Evolutionary conservation across 106 monocot species (phyloP).

Genomic region (Allium sativum): DNA sequence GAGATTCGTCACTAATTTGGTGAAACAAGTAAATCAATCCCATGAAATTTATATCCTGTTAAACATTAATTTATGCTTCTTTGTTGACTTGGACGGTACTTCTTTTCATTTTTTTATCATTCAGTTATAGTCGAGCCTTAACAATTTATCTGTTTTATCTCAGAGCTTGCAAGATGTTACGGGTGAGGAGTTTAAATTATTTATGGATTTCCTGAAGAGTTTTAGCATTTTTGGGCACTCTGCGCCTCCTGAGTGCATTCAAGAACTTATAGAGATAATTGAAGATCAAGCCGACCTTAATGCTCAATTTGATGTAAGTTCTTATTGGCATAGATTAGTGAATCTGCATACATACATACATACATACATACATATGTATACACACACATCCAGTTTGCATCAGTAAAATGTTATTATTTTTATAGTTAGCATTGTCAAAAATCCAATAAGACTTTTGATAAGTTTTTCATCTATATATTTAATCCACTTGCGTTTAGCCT

Average conservation of each 20-base stretch:
- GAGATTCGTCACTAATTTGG: slow-evolving; percentile 84
- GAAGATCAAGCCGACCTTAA: slow-evolving; percentile 97
- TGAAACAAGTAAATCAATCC: slow-evolving; percentile 56
- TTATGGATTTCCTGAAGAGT: slow-evolving; percentile 90
- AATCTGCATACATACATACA: background rate
- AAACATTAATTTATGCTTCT: too few species aligned
- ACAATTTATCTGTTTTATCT: slow-evolving; percentile 5
- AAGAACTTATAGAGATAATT: slow-evolving; percentile 91
- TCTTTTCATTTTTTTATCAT: background rate
- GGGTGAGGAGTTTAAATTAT: slow-evolving; percentile 90
- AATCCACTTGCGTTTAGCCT: too few species aligned
- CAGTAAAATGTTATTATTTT: too few species aligned
- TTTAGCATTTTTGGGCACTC: slow-evolving; percentile 81
- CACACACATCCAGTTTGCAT: too few species aligned
- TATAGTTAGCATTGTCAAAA: too few species aligned
- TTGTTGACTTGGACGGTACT: too few species aligned
- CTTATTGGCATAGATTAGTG: background rate
- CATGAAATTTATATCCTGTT: too few species aligned
- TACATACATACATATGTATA: too few species aligned
- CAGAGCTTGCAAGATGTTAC: slow-evolving; percentile 98
- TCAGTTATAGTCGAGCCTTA: background rate
- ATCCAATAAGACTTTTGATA: too few species aligned
- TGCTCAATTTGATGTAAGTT: slow-evolving; percentile 90
- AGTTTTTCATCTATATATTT: too few species aligned
- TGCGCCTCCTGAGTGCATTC: slow-evolving; percentile 69